Base-by-base conservation (phyloP, 2,329 filamentous ascomycete species). In the Ascochyta fabae region DNA sequence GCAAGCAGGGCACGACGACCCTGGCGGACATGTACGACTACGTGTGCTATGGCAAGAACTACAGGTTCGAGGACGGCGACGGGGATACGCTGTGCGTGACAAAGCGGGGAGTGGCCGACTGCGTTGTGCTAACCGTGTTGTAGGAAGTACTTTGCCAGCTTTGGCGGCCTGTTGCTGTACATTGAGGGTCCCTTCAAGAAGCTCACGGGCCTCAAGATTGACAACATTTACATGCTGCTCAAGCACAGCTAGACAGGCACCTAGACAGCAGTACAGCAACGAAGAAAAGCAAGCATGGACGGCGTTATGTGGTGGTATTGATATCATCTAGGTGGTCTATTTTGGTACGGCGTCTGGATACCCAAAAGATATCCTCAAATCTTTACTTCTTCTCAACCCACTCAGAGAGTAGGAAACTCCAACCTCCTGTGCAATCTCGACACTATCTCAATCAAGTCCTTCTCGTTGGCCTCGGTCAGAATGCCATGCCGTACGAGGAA, bases 181-280 rank as follows among this genome's bases (percentile, higher is more conserved):
- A 84, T 99, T 52, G 90, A 96, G 70, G 95, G 96, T 6, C 95
- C 95, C 2, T 95, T 96, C 77, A 96, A 95, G 83, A 97, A 96
- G 81, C 86, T 99, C 60, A 96, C 90, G 31, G 90, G 92, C 26
- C 79, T 99, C 71, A 87, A 92, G 68, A 94, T 97, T 70, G 95
- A 99, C 75, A 89, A 96, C 73, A 87, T 96, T 61, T 99, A 99
- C 75, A 84, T 99, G 58, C 84, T 98, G 58, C 82, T 96, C 67
- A 99, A 97, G 86, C 96, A 96, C 87, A 94, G 75, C 57, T 66
- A 61, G 48, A 29, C 35, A 26, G 22, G 34, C 26, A 24, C n/a
- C n/a, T 22, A 33, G 31, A 40, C 16, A 24, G 15, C 38, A 26
- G 48, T 27, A 48, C 27, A 19, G 42, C 34, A 36, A 42, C 33